These are phyloP conservation scores for Botrytis elliptica DNA, from an alignment of 2,329 filamentous ascomycete genomes.

Conservation along the genomic window DNA sequence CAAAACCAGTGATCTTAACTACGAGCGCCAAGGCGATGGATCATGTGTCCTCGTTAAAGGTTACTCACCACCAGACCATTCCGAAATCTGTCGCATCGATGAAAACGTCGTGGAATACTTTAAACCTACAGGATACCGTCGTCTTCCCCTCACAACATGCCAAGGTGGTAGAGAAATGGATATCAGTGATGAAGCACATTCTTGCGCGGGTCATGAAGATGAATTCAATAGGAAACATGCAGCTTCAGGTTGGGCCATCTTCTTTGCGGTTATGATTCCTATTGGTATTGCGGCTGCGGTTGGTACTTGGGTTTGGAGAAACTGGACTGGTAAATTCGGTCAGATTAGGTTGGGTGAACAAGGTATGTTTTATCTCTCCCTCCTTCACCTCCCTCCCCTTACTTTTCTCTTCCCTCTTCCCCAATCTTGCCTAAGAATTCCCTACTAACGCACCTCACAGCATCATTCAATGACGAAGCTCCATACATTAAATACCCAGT, in stretches of 20 bases:
- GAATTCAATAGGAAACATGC: slow-evolving; percentile 76
- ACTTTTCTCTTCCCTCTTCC: neutral
- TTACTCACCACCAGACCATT: slow-evolving; percentile 61
- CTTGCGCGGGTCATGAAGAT: slow-evolving; percentile 78
- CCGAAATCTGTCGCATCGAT: slow-evolving; percentile 57
- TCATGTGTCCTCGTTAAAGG: slow-evolving; percentile 77
- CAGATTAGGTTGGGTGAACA: slow-evolving; percentile 84
- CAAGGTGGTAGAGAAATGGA: slow-evolving; percentile 72
- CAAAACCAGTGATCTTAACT: slow-evolving; percentile 76
- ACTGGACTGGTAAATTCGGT: slow-evolving; percentile 88
- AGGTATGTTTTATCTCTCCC: slow-evolving; percentile 35
- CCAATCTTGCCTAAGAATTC: neutral
- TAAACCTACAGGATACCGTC: slow-evolving; percentile 83
- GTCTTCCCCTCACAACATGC: slow-evolving; percentile 88
- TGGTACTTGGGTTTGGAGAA: slow-evolving; percentile 82
- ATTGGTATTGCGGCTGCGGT: slow-evolving; percentile 66
- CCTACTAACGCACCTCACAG: slow-evolving; percentile 31
- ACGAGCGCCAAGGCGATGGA: slow-evolving; percentile 72
- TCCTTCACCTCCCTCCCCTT: neutral
- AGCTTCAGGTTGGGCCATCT: slow-evolving; percentile 70
- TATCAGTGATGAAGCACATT: slow-evolving; percentile 50
- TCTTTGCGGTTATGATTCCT: slow-evolving; percentile 80
- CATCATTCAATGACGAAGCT: slow-evolving; percentile 64
- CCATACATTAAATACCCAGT: slow-evolving; percentile 83
- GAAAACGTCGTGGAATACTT: slow-evolving; percentile 75